phyloP scores from a whole-genome alignment of 1,284 basidiomycete species.

The Puccinia polysora region DNA sequence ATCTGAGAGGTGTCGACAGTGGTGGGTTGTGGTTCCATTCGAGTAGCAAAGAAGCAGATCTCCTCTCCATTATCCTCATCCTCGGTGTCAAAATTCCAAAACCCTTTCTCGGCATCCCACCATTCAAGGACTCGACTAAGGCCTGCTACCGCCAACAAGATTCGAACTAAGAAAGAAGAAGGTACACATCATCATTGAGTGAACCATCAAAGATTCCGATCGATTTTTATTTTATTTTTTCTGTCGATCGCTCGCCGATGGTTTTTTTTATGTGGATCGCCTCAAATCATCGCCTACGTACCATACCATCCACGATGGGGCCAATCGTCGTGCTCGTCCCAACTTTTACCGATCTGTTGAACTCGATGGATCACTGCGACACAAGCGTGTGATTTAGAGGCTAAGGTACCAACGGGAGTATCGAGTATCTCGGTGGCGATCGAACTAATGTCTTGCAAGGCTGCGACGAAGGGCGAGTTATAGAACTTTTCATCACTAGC shows the following conservation, averaged over 20 bases:
- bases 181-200: no score
- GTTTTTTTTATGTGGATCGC: no score
- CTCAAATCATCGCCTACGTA: no score
- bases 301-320: conserved; percentile 98
- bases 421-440: conserved; percentile 93
- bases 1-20: conserved; percentile 44
- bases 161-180: conserved; percentile 22
- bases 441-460: conserved; percentile 84
- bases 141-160: conserved; percentile 90
- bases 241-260: no score
- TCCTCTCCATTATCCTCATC: conserved; percentile 64
- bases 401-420: conserved; percentile 78
- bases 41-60: conserved; percentile 80
- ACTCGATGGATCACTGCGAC: conserved; percentile 81
- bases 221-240: no score
- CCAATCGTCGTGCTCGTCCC: conserved; percentile 98
- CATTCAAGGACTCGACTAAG: conserved; percentile 95
- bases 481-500: conserved; percentile 45
- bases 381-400: conserved; percentile 75
- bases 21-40: conserved; percentile 63
- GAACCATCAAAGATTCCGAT: no score
- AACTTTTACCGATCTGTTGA: conserved; percentile 82
- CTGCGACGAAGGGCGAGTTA: conserved; percentile 75
- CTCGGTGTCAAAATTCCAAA: conserved; percentile 94
- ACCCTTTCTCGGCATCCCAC: conserved; percentile 99